Conservation (phyloP, 1,284 basidiomycete species). For the Leucoagaricus sp. region DNA sequence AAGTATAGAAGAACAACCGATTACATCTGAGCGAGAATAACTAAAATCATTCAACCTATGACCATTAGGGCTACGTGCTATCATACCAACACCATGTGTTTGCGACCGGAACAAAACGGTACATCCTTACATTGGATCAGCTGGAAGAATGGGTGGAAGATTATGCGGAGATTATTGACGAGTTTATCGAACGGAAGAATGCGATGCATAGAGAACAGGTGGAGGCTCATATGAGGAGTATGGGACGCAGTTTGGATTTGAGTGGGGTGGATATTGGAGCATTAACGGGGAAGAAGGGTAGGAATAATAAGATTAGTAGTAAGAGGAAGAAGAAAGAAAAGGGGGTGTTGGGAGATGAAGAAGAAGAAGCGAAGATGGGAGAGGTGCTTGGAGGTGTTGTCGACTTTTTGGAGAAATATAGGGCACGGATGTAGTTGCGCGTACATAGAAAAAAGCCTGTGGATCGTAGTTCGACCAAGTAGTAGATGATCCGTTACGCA, state of each 20-base stretch:
- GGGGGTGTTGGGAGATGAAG: slow-evolving; percentile 2
- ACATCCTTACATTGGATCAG: slow-evolving; percentile 14
- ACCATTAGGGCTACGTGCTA: slow-evolving; percentile 12
- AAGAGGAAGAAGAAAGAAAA: slow-evolving; percentile 14
- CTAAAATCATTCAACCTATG: too few relatives aligned
- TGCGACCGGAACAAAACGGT: slow-evolving; percentile 16
- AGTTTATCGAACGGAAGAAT: slow-evolving; percentile 16
- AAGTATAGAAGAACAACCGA: neutral
- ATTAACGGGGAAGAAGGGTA: neutral
- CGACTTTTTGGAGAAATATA: slow-evolving; percentile 15
- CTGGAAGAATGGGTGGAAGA: slow-evolving; percentile 16
- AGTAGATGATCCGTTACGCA: neutral
- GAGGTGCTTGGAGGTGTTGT: slow-evolving; percentile 10
- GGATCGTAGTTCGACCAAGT: too few relatives aligned
- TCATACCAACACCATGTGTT: slow-evolving; percentile 17
- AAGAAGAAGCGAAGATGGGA: slow-evolving; percentile 11
- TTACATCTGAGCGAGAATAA: neutral
- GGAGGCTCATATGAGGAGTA: slow-evolving; percentile 15
- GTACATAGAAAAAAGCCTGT: neutral
- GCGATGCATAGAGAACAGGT: slow-evolving; percentile 15
- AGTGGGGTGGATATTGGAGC: slow-evolving; percentile 15
- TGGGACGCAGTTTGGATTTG: slow-evolving; percentile 12
- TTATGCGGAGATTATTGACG: slow-evolving; percentile 14
- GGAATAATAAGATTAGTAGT: slow-evolving; percentile 7
- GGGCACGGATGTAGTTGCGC: slow-evolving; percentile 7